Base-by-base conservation (phyloP, 768 basidiomycete genomes). In the Russula sp. region DNA sequence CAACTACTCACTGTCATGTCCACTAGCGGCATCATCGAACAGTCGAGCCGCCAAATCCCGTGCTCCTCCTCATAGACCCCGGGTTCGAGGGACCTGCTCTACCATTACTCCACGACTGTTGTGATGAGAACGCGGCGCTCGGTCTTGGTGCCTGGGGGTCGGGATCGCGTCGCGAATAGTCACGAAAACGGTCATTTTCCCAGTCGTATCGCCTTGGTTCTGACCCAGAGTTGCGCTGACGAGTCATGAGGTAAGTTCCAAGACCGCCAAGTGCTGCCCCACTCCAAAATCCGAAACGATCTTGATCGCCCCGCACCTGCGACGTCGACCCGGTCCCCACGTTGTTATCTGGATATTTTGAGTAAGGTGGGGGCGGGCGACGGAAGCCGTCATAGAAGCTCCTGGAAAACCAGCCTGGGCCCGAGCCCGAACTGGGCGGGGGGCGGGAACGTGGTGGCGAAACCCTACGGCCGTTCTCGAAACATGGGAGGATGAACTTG, bases 271-370 rank as follows among this genome's bases (percentile, higher is more conserved):
- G 70, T 0, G 84, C 83, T 8, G 90, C 84, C 3, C 94, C 94
- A 1, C 89, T 87, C 89, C 87, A 94, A 73, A 96, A 94, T 3
- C 92, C 92, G 13, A 89, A 87, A 48, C 59, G 30, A 20, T 16
- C 49, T 24, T 59, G 62, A 26, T 28, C 49, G 24, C 28, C 46
- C 30, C 22, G 51, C 34, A 9, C 40, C 42, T 61, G 55, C 3
- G 50, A 26, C 18, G 57, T 32, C 10, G 57, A 13, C 18, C 38
- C 51, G 13, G 62, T 14, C 16, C 14, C 28, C 10, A 59, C 42
- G 77, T 74, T 84, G 84, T 86, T 36, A 77, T 77, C 48, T 66
- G 74, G 73, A 36, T 55, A 32, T 59, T 72, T 59, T 56, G 76
- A 77, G 20, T 81, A 80, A 68, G 89, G 86, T 0, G 88, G 85